phyloP scores from a whole-genome alignment of 2,329 filamentous ascomycete genomes.

The Fusarium protoensiforme region DNA sequence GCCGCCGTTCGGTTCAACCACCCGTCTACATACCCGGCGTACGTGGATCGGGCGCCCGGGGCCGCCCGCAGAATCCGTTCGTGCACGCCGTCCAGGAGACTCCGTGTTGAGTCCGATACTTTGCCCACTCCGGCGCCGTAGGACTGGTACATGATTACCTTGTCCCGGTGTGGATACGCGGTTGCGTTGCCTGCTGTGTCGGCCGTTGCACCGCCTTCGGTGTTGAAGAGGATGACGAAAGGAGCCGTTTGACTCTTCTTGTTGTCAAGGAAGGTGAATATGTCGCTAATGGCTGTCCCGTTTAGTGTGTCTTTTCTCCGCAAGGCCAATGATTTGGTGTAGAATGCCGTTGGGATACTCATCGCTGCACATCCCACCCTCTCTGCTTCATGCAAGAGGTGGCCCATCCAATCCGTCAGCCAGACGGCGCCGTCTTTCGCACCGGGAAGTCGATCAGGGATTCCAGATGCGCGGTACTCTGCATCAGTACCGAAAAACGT shows the following conservation, averaged over 20 bases:
- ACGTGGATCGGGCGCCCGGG: constrained; percentile 59
- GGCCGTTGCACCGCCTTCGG: constrained; percentile 68
- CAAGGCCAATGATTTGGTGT: constrained; percentile 68
- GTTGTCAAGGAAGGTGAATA: constrained; percentile 66
- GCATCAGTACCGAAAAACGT: constrained; percentile 69
- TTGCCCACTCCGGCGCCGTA: constrained; percentile 65
- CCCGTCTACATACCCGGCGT: constrained; percentile 73
- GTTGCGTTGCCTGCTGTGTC: constrained; percentile 67
- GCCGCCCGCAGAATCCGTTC: constrained; percentile 48
- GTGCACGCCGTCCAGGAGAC: constrained; percentile 65
- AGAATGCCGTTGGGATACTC: constrained; percentile 63
- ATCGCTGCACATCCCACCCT: constrained; percentile 59
- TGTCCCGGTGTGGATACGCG: constrained; percentile 72
- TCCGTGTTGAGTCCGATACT: constrained; percentile 57
- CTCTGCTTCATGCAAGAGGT: constrained; percentile 64
- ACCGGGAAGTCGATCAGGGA: constrained; percentile 58
- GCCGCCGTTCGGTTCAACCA: constrained; percentile 52
- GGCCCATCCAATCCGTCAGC: constrained; percentile 71
- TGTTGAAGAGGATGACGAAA: constrained; percentile 73
- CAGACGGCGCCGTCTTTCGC: constrained; percentile 55
- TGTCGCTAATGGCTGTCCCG: constrained; percentile 54
- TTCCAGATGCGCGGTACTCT: constrained; percentile 65
- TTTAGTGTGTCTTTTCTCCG: constrained; percentile 59
- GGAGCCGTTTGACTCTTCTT: constrained; percentile 61
- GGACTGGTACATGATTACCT: constrained; percentile 71